Base-by-base conservation (phyloP, 768 basidiomycete species). In the Termitomyces sp. region DNA sequence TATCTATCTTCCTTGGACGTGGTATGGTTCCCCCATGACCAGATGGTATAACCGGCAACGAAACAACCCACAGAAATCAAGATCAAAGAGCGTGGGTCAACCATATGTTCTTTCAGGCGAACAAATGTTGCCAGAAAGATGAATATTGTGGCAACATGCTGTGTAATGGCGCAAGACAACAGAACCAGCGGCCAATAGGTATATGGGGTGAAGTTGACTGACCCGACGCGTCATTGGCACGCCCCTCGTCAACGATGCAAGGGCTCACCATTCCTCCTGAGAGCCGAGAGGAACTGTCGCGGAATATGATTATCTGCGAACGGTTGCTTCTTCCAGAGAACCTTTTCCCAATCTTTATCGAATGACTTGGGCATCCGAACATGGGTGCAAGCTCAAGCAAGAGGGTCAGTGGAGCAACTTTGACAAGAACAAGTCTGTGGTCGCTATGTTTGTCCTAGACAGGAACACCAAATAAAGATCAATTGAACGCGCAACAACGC, bases 221-320 rank as follows among this genome's bases (percentile, higher is more conserved):
- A 11, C 60, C 55, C 59, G 58, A 54, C 57, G 63, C 37, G 59
- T 63, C 66, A 54, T n/a, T 62, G 57, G 48, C 25, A 43, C 37
- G 50, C 60, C 51, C 42, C 45, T 49, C 53, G 57, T 54, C 43
- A 61, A 17, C 60, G 65, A 60, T 64, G 47, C 56, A 60, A 50
- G 46, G 34, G 78, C 87, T 70, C 71, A 94, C 92, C 83, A 73
- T 95, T 96, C 71, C 77, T 87, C 68, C 84, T 81, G 66, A 97
- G 73, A 60, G 91, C 87, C 0, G 88, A 84, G 47, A 96, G 80
- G 74, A 97, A 97, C 6, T 86, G 80, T 46, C 79, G 75, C 7
- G 92, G 89, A 56, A 97, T 87, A 76, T 94, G 86, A 72, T 96
- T 94, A 74, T 97, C 96, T 36, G 92, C 88, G 70, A 82, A 88